Percentiles rank a stretch among this genome's conserved stretches.
phyloP scores from a whole-genome alignment of 306 rosid genomes.

The Gastrolobium bilobum region DNA sequence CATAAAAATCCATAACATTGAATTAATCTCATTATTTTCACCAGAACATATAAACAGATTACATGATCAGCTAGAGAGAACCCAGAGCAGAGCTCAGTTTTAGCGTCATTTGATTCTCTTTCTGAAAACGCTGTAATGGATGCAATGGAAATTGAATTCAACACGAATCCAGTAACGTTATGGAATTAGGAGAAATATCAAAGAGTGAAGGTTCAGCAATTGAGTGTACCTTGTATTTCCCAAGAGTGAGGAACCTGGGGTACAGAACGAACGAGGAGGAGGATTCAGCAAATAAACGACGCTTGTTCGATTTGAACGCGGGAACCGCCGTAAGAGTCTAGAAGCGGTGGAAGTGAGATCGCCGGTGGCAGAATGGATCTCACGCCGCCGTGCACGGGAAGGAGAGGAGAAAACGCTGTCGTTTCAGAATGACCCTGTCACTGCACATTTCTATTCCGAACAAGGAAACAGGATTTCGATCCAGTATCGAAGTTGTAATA shows the following conservation, averaged over 20 bases:
- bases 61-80: conserved; percentile 18
- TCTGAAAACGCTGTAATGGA: conserved; percentile 5
- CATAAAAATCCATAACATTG: conserved; percentile 14
- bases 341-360: conserved; percentile 59
- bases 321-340: conserved; percentile 12
- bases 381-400: conserved; percentile 40
- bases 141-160: conserved; percentile 29
- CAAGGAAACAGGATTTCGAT: conserved; percentile 34
- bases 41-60: neutral
- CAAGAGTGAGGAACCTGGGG: conserved; percentile 18
- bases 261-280: conserved; percentile 29
- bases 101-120: conserved; percentile 7
- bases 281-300: conserved; percentile 17
- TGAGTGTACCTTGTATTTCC: conserved; percentile 43
- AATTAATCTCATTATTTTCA: conserved; percentile 10
- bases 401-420: conserved; percentile 52
- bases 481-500: conserved; percentile 34
- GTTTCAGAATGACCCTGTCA: conserved; percentile 39
- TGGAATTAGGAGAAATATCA: conserved; percentile 15
- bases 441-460: conserved; percentile 26
- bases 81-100: conserved; percentile 36
- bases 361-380: conserved; percentile 57
- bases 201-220: conserved; percentile 27
- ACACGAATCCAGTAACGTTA: neutral
- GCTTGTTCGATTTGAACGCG: conserved; percentile 30